phyloP scores from a whole-genome alignment of 805 yeast genomes.

The Saturnispora sanitii region DNA sequence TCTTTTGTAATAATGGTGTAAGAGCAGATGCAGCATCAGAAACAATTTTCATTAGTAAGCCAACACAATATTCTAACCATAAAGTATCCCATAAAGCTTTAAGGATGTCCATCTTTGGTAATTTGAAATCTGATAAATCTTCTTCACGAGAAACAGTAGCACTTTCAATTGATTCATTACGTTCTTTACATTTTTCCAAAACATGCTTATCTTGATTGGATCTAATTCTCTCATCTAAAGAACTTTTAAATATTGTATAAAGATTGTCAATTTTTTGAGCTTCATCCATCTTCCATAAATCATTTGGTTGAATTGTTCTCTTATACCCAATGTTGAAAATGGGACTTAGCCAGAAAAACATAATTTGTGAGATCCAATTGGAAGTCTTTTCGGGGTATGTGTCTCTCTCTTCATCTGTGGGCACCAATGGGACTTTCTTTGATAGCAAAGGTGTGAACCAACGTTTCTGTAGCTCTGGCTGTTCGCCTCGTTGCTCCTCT shows the following conservation, averaged over 20 bases:
- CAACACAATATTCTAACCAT: constrained; percentile 33
- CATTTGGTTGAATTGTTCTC: constrained; percentile 58
- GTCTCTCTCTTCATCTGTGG: constrained; percentile 40
- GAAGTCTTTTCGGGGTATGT: constrained; percentile 38
- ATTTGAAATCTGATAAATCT: constrained; percentile 20
- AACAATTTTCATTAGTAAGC: constrained; percentile 32
- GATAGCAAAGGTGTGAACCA: constrained; percentile 41
- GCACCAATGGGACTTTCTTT: constrained; percentile 41
- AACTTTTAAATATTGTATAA: constrained; percentile 28
- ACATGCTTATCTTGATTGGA: constrained; percentile 13
- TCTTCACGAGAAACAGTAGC: constrained; percentile 13
- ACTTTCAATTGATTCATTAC: constrained; percentile 17
- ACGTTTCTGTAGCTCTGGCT: constrained; percentile 31
- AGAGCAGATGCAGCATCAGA: constrained; percentile 41
- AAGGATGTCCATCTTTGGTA: constrained; percentile 19
- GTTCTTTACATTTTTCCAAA: constrained; percentile 21
- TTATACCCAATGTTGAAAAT: constrained; percentile 58
- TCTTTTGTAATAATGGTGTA: constrained; percentile 58
- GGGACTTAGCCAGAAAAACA: constrained; percentile 64
- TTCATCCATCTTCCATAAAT: constrained; percentile 40
- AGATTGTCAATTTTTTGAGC: constrained; percentile 34
- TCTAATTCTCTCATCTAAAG: constrained; percentile 26
- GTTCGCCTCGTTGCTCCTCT: background rate
- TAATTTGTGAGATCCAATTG: constrained; percentile 34
- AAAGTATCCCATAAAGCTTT: constrained; percentile 41